A percentile compares a stretch with the other conserved stretches of the same genome.
Evolutionary conservation across 306 rosid genomes (phyloP).

Genomic region (Hippophae gyantsensis): DNA sequence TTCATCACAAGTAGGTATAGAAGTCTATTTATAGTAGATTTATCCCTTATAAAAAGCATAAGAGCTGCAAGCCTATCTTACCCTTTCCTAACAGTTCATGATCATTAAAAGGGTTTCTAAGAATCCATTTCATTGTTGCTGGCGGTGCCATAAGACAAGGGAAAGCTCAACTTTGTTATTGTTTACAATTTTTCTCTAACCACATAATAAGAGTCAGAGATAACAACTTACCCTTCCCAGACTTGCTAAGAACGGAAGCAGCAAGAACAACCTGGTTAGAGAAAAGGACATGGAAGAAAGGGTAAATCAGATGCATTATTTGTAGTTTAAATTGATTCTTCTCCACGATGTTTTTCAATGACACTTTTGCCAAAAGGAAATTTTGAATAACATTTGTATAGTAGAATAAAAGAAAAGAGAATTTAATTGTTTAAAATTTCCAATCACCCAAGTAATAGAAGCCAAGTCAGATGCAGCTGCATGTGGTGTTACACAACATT

Average conservation of each 20-base stretch:
- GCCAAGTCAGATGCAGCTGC: too few species aligned
- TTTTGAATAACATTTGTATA: neutral
- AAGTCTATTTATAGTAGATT: too few species aligned
- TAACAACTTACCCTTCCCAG: constrained; percentile 76
- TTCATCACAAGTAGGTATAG: too few species aligned
- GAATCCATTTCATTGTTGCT: neutral
- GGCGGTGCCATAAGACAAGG: neutral
- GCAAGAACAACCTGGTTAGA: constrained; percentile 78
- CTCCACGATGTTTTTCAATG: neutral
- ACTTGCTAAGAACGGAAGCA: constrained; percentile 75
- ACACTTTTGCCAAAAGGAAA: neutral
- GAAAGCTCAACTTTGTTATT: neutral
- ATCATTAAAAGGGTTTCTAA: neutral
- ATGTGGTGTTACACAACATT: too few species aligned
- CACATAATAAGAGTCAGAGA: neutral
- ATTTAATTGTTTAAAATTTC: too few species aligned
- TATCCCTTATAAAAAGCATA: too few species aligned
- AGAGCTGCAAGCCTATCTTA: too few species aligned
- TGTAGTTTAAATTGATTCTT: neutral
- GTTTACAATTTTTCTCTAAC: neutral
- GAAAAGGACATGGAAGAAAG: constrained; percentile 20
- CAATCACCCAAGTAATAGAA: too few species aligned
- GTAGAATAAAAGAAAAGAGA: too few species aligned
- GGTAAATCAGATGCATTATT: constrained; percentile 7
- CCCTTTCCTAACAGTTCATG: too few species aligned